These are phyloP conservation scores for Phialophora expanda DNA, from an alignment of 2,329 filamentous ascomycete genomes.

Conservation along the genomic window DNA sequence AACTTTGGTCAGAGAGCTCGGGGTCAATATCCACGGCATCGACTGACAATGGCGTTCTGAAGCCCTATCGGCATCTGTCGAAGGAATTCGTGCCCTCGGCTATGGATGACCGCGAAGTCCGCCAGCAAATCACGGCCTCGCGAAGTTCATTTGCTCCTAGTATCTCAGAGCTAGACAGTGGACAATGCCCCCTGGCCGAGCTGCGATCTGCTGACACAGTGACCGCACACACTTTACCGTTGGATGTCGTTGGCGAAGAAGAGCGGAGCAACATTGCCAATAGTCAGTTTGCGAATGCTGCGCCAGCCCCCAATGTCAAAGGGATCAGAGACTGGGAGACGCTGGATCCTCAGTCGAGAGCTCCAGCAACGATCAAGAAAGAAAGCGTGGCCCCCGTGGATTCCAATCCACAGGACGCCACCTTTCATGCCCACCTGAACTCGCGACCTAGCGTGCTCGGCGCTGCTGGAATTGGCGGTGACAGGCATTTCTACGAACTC, in stretches of 20 bases:
- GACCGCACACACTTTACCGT: background rate
- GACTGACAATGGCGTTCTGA: background rate
- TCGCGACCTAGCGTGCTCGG: slow-evolving; percentile 5
- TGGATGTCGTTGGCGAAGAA: background rate
- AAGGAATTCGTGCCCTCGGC: background rate
- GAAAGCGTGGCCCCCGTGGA: background rate
- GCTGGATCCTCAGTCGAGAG: background rate
- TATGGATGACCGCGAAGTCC: background rate
- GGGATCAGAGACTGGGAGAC: background rate
- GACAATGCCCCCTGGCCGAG: background rate
- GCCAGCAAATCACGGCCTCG: background rate
- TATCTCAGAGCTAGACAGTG: background rate
- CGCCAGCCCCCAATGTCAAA: background rate
- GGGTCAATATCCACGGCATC: background rate
- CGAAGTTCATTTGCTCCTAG: background rate
- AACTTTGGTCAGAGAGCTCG: background rate
- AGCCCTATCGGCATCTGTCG: background rate
- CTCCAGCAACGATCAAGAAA: background rate
- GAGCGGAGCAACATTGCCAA: background rate
- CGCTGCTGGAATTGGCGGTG: slow-evolving; percentile 12
- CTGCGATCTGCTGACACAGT: background rate
- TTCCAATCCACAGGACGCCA: background rate
- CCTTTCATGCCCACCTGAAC: background rate
- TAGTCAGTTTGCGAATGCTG: background rate
- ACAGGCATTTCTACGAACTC: slow-evolving; percentile 13